These are phyloP conservation scores for Diospyros lotus DNA, from an alignment of 148 eudicot species.

Conservation along the genomic window DNA sequence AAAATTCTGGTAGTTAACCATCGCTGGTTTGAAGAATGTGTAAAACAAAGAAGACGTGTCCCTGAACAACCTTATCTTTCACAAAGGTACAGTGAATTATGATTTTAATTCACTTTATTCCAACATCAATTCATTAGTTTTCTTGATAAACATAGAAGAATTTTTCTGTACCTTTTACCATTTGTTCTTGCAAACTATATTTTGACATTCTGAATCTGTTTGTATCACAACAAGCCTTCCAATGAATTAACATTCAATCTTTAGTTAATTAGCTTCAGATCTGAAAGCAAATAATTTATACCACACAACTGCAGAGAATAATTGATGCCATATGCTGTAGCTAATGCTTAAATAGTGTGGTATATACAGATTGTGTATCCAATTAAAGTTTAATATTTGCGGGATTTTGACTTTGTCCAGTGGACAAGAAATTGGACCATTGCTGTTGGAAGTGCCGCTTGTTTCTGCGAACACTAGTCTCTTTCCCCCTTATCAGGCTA, in stretches of 20 bases:
- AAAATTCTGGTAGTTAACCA: constrained; percentile 64
- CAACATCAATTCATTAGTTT: not conserved
- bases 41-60: constrained; percentile 58
- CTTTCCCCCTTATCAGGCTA: constrained; percentile 20
- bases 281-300: not conserved
- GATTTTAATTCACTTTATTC: not conserved
- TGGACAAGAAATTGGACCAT: constrained; percentile 62
- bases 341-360: not conserved
- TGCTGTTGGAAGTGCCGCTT: constrained; percentile 26
- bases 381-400: not conserved
- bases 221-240: not conserved
- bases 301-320: not conserved
- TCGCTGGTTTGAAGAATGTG: constrained; percentile 83
- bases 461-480: constrained; percentile 18
- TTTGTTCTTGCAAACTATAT: not conserved
- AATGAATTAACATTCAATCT: not conserved
- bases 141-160: not conserved
- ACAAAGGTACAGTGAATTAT: constrained; percentile 41
- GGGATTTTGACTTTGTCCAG: constrained; percentile 35
- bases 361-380: not conserved
- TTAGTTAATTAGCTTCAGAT: too few species aligned
- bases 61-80: constrained; percentile 54
- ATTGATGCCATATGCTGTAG: not conserved
- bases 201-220: not conserved
- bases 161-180: not conserved